Evolutionary conservation across 75 land plant genomes (phyloP).

Genomic region (Cupressus sempervirens): DNA sequence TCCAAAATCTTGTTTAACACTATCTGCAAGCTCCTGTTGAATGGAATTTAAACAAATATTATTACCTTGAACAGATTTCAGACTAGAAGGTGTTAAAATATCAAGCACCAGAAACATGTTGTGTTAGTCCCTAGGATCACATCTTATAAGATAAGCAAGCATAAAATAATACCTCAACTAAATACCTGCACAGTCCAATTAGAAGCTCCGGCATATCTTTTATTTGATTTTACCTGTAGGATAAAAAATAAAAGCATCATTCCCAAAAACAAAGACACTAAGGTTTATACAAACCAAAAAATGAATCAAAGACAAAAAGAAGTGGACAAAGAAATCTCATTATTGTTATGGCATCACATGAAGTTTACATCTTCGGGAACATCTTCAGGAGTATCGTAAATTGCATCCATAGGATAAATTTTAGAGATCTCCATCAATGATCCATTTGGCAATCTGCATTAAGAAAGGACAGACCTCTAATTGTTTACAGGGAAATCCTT

Average conservation of each 20-base stretch:
- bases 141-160: neutral
- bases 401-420: constrained; percentile 93
- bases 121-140: neutral
- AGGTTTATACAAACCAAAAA: neutral
- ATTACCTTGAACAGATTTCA: neutral
- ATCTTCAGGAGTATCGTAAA: constrained; percentile 84
- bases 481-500: constrained; percentile 15
- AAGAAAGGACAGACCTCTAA: neutral
- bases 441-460: constrained; percentile 87
- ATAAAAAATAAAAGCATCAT: constrained; percentile 6
- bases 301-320: neutral
- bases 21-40: constrained; percentile 82
- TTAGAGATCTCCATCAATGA: constrained; percentile 87
- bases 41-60: neutral
- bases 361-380: constrained; percentile 91
- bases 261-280: neutral
- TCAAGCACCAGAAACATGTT: neutral
- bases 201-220: constrained; percentile 87
- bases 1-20: constrained; percentile 90
- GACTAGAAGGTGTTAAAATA: neutral
- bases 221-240: constrained; percentile 82
- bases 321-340: neutral
- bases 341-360: neutral
- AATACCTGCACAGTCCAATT: constrained; percentile 92
- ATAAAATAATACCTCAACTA: neutral